Evolutionary conservation across 257 asterid species (phyloP).

Genomic region (Cinchona pubescens): DNA sequence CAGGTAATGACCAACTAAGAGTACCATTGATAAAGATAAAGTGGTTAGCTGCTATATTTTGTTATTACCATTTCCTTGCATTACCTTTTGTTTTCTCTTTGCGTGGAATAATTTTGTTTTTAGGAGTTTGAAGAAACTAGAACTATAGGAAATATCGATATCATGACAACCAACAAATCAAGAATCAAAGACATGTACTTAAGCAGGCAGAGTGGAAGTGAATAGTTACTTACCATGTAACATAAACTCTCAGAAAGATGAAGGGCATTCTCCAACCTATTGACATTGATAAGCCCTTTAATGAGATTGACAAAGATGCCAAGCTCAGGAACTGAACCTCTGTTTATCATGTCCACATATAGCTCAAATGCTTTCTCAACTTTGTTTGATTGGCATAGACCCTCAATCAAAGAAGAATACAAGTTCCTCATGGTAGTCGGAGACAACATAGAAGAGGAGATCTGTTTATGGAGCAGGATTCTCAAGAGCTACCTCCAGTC

Average conservation of each 20-base stretch:
- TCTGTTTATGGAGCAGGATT: conserved; percentile 64
- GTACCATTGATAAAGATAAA: background rate
- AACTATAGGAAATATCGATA: background rate
- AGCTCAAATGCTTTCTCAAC: conserved; percentile 68
- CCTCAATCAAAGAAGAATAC: conserved; percentile 56
- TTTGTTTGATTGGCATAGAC: conserved; percentile 48
- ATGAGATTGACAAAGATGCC: conserved; percentile 51
- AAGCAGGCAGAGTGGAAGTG: conserved; percentile 1
- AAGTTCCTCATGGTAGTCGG: conserved; percentile 33
- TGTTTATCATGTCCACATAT: conserved; percentile 47
- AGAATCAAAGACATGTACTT: background rate
- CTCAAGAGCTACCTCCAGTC: conserved; percentile 65
- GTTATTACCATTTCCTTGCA: background rate
- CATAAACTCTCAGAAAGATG: conserved; percentile 68
- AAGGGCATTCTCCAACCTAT: conserved; percentile 77
- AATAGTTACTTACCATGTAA: conserved; percentile 37
- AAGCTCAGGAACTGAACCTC: conserved; percentile 65
- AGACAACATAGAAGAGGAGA: conserved; percentile 36
- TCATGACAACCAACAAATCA: background rate
- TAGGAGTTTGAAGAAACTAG: background rate
- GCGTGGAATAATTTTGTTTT: background rate
- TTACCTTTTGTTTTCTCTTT: background rate
- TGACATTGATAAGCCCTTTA: conserved; percentile 58
- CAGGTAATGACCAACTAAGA: background rate
- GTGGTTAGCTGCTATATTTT: background rate